Evolutionary conservation across 2,329 filamentous ascomycete species (phyloP), one percentile per base, ranked within the genome.

Genomic region (Aspergillus japonicus): DNA sequence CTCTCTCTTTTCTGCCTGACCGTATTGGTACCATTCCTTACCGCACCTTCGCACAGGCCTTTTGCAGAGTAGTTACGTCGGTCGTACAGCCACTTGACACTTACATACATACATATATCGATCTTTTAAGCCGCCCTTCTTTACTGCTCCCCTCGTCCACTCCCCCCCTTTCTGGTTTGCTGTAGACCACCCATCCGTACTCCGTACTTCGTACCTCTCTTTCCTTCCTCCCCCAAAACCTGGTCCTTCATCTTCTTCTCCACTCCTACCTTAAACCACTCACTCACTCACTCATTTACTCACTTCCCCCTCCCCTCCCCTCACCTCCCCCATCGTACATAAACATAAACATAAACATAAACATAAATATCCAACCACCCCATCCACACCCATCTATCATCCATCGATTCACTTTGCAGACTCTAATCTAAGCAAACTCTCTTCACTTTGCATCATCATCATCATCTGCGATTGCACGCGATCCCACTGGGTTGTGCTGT

Each of bases 401-500:
- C 50, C 33, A 26, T 57, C 42, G 16, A 57, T 61, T 48, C 35
- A 16, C n/a, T 31, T 35, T 56, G 56, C 50, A 35, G 42, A 49
- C 51, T 63, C 62, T 50, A 64, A 63, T 63, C 62, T 50, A 64
- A 63, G 57, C 29, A 57, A 44, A 47, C 42, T 12, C 47, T 29
- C 16, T 24, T 55, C 23, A 24, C 31, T 44, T 54, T 60, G 59
- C 62, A 62, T 56, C 57, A 53, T 56, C 51, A 52, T 24, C 52
- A 55, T 61, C 63, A 64, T 59, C 64, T 53, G 47, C 61, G 61
- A 66, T 65, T 68, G 63, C 65, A 69, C 71, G 71, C 71, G 72
- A 67, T 58, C 57, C 63, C 50, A 61, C 55, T 57, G 57, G 62
- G 52, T 69, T 67, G 62, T 69, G 68, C 69, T 68, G 74, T 76